Percentiles rank a stretch among this genome's conserved stretches.
Conservation (phyloP, 495 filamentous ascomycete genomes). For the Xylaria sp. region DNA sequence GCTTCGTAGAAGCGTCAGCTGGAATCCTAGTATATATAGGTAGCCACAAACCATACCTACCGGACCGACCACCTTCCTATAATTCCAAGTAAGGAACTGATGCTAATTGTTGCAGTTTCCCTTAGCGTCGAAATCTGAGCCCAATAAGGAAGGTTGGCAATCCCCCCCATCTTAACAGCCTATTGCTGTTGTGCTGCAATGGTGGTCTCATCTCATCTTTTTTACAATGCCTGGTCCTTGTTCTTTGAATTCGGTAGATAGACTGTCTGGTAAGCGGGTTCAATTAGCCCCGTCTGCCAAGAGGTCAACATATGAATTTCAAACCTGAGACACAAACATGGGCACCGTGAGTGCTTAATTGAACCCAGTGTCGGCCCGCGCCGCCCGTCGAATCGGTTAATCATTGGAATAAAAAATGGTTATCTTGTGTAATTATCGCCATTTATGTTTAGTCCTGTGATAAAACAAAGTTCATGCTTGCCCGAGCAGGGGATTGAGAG, state of each 20-base stretch:
- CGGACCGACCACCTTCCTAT: not conserved
- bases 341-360: not conserved
- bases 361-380: constrained; percentile 19
- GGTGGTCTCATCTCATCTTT: constrained; percentile 6
- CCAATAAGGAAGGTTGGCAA: constrained; percentile 11
- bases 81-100: not conserved
- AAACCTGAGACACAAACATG: not conserved
- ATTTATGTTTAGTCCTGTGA: not conserved
- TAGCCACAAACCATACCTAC: not conserved
- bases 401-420: no score
- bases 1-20: not conserved
- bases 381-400: constrained; percentile 15
- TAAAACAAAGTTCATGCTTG: not conserved
- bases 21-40: not conserved
- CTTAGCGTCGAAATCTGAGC: not conserved
- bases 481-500: not conserved
- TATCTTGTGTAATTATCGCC: not conserved
- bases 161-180: not conserved
- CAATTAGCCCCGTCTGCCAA: not conserved
- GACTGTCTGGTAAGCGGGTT: not conserved
- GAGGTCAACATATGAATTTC: not conserved
- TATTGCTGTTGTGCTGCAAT: constrained; percentile 5
- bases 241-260: constrained; percentile 9
- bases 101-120: not conserved
- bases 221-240: not conserved